A percentile compares a stretch with the other conserved stretches of the same genome.
phyloP scores from a whole-genome alignment of 163 green algal species.

The Scenedesmus sp. region DNA sequence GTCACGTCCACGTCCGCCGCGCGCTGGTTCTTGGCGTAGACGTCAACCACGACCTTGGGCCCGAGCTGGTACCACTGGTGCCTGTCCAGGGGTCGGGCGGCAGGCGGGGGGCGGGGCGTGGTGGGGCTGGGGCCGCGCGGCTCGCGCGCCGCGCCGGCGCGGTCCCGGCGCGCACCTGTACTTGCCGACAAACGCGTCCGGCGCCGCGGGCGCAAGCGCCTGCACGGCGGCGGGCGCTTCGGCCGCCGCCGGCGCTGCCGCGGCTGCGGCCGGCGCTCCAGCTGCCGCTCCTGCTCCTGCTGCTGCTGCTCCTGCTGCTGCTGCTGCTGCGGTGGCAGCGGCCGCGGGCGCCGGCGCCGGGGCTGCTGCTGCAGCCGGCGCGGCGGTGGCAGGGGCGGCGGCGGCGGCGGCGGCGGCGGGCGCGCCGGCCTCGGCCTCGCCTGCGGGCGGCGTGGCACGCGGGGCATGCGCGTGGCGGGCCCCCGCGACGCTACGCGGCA shows the following conservation, averaged over 20 bases:
- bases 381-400: background rate
- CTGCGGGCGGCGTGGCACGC: background rate
- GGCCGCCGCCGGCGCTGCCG: background rate
- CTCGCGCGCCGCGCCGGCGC: too few relatives aligned
- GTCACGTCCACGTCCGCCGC: slow-evolving; percentile 65
- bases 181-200: slow-evolving; percentile 24
- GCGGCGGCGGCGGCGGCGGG: slow-evolving; percentile 12
- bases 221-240: background rate
- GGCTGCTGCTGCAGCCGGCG: background rate
- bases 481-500: too few relatives aligned
- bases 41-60: slow-evolving; percentile 71
- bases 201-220: slow-evolving; percentile 29
- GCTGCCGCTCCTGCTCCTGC: slow-evolving; percentile 3
- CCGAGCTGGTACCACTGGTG: slow-evolving; percentile 66
- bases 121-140: too few relatives aligned
- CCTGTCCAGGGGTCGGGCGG: slow-evolving; percentile 25
- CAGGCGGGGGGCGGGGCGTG: background rate
- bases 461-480: background rate
- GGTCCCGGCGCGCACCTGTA: slow-evolving; percentile 51
- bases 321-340: background rate
- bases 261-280: background rate
- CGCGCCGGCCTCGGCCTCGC: background rate
- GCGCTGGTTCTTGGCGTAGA: slow-evolving; percentile 84
- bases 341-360: background rate
- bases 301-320: slow-evolving; percentile 4